These are phyloP conservation scores for Cladobotryum mycophilum DNA, from an alignment of 2,329 filamentous ascomycete genomes.

Conservation along the genomic window DNA sequence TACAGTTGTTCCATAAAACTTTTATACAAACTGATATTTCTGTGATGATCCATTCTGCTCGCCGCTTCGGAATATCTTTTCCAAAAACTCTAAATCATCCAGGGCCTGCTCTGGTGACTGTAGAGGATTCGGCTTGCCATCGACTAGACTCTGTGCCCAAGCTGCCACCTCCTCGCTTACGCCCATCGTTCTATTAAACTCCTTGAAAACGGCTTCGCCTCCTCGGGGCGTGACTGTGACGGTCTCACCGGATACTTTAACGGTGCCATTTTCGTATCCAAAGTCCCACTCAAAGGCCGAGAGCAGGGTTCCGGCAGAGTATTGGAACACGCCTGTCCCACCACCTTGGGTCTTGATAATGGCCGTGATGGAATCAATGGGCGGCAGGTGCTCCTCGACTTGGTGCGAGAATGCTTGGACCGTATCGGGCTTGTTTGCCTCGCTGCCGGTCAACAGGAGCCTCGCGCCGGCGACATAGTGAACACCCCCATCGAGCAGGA, in stretches of 20 bases:
- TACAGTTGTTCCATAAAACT: no score
- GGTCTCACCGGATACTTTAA: conserved; percentile 41
- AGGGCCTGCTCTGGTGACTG: conserved; percentile 54
- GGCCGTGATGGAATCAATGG: conserved; percentile 61
- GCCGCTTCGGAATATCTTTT: conserved; percentile 44
- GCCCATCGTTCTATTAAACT: conserved; percentile 45
- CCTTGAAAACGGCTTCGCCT: conserved; percentile 29
- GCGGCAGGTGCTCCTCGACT: conserved; percentile 51
- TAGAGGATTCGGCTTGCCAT: conserved; percentile 41
- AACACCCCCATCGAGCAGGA: conserved; percentile 69
- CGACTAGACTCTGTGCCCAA: conserved; percentile 49
- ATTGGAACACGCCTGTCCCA: conserved; percentile 48
- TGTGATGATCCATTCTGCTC: conserved; percentile 35
- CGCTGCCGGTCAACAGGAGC: conserved; percentile 43
- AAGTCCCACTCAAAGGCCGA: conserved; percentile 49
- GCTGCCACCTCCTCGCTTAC: conserved; percentile 55
- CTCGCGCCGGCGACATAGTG: conserved; percentile 62
- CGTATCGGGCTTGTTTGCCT: conserved; percentile 35
- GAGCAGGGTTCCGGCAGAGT: conserved; percentile 52
- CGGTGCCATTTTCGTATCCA: conserved; percentile 51
- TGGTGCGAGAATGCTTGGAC: conserved; percentile 51
- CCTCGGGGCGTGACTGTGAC: conserved; percentile 32
- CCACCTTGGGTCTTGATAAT: conserved; percentile 49
- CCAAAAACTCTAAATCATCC: conserved; percentile 54
- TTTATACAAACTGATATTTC: conserved; percentile 34